Base-by-base conservation (phyloP, 1,284 basidiomycete species). In the Wolfiporia cocos region DNA sequence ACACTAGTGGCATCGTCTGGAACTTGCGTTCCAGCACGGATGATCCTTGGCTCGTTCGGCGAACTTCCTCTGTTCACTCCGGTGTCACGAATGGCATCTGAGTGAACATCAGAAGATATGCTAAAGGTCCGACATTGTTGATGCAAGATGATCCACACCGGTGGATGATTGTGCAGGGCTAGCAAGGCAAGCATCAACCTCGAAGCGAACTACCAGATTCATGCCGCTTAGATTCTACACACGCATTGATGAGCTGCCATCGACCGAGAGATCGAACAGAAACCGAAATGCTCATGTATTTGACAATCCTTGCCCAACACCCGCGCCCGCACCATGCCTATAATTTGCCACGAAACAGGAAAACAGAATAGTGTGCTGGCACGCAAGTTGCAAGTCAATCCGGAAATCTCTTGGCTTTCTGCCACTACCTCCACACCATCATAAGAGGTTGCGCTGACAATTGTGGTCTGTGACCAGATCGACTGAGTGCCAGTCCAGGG, bases 391-490 rank as follows among this genome's bases (percentile, higher is more conserved):
- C 12, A 71, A 51, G 49, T 82, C 77, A 39, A 82, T 76, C 14
- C 78, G 59, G 51, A 79, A 81, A 35, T 74, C 70, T 18, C 63
- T 60, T 5, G 52, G 0, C 51, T 33, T 19, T 48, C 26, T 39
- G 18, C 41, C 55, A n/a, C 49, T 46, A 14, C 57, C 61, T 14
- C 52, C 54, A 34, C 72, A 61, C 76, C 76, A 81, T 17, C 73
- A 59, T 11, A 74, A 48, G 5, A 82, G 63, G 54, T 78, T 80
- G 14, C 77, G 64, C 23, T 81, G 62, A 12, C 64, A 65, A 52
- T 80, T 81, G 3, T 78, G 65, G 53, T 79, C 76, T 0, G 76
- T 76, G 41, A 81, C 62, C 44, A 81, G 60, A 52, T 81, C 76
- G 35, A 76, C 55, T 0, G 58, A 47, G 5, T 63, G 41, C 72